These are phyloP conservation scores for Capsella rubella DNA, from an alignment of 441 rosid genomes.

Conservation along the genomic window DNA sequence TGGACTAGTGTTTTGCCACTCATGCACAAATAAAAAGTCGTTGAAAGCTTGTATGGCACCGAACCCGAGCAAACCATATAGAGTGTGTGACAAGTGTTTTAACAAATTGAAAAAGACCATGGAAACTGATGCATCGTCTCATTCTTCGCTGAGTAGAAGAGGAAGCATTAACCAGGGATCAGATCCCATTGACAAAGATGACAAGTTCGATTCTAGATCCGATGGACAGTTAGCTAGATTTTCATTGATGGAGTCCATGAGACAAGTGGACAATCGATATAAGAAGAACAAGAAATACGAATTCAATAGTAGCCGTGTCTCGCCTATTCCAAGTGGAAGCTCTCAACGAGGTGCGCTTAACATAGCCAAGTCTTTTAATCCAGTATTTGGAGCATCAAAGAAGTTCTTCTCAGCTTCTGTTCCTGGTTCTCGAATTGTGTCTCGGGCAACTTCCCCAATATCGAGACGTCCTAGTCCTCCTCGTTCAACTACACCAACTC, in stretches of 20 bases:
- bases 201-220: slow-evolving; percentile 78
- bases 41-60: slow-evolving; percentile 98
- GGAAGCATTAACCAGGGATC: slow-evolving; percentile 70
- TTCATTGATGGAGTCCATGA: slow-evolving; percentile 81
- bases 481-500: slow-evolving; percentile 96
- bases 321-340: slow-evolving; percentile 84
- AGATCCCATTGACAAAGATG: slow-evolving; percentile 71
- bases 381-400: slow-evolving; percentile 90
- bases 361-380: slow-evolving; percentile 80
- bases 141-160: slow-evolving; percentile 75
- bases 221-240: slow-evolving; percentile 78
- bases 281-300: slow-evolving; percentile 88
- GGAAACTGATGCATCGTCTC: slow-evolving; percentile 70
- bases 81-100: slow-evolving; percentile 90
- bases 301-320: slow-evolving; percentile 89
- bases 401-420: slow-evolving; percentile 97
- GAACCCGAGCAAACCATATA: slow-evolving; percentile 85
- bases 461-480: slow-evolving; percentile 94
- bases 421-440: slow-evolving; percentile 97
- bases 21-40: slow-evolving; percentile 87
- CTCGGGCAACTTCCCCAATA: slow-evolving; percentile 97
- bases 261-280: slow-evolving; percentile 71
- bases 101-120: slow-evolving; percentile 76
- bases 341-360: slow-evolving; percentile 83
- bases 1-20: slow-evolving; percentile 92